These are phyloP conservation scores for Geotrichum reessii DNA, from an alignment of 1,139 yeast genomes.

Conservation along the genomic window DNA sequence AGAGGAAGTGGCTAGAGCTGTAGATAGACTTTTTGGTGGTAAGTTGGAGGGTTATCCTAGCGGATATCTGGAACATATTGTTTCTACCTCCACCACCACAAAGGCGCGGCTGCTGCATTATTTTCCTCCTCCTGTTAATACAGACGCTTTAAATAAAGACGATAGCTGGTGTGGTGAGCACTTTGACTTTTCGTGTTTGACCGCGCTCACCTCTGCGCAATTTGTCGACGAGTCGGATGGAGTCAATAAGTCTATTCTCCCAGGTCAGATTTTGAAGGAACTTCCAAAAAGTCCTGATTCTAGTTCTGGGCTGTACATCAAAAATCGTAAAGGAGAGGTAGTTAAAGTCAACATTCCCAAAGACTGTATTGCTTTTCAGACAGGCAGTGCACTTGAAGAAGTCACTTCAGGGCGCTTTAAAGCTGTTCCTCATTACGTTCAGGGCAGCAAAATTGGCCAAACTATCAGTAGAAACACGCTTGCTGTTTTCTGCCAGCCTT, in stretches of 20 bases:
- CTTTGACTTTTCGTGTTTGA: conserved; percentile 56
- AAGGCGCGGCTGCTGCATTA: conserved; percentile 58
- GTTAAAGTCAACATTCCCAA: conserved; percentile 52
- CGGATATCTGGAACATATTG: conserved; percentile 44
- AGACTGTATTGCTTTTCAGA: conserved; percentile 57
- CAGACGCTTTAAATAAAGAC: conserved; percentile 9
- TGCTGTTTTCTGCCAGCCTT: conserved; percentile 63
- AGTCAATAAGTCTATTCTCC: conserved; percentile 2
- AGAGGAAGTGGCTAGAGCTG: conserved; percentile 46
- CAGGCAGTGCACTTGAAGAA: conserved; percentile 57
- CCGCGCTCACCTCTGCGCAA: conserved; percentile 56
- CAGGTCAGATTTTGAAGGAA: conserved; percentile 18
- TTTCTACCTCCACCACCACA: conserved; percentile 48
- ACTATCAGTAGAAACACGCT: conserved; percentile 48
- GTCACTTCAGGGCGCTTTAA: conserved; percentile 48
- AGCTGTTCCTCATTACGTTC: conserved; percentile 59
- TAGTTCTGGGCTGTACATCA: conserved; percentile 50
- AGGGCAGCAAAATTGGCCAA: conserved; percentile 37
- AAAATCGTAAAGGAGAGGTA: conserved; percentile 43
- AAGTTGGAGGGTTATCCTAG: conserved; percentile 34
- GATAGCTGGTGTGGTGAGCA: conserved; percentile 63
- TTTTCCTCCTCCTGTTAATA: conserved; percentile 24
- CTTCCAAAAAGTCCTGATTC: conserved; percentile 43
- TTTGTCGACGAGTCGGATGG: conserved; percentile 42
- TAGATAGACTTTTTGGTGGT: conserved; percentile 44